Base-by-base conservation (phyloP, 140 eudicot genomes). In the Ambrosia hybrid region DNA sequence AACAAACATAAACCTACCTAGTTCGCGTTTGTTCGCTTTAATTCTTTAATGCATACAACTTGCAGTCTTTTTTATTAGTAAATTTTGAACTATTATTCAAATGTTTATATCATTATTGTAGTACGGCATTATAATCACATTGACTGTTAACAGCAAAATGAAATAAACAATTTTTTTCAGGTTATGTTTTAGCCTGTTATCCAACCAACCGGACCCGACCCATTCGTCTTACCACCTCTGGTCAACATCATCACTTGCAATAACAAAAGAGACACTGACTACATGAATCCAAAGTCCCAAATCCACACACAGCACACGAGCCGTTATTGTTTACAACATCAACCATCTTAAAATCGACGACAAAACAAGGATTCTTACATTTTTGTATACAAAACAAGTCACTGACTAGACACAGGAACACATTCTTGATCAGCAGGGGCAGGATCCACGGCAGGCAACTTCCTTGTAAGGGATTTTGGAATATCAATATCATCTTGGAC, bases 391-490 rank as follows among this genome's bases (percentile, higher is more conserved):
- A 75, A 78, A n/a, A 6, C 57, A 73, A 67, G 53, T 87, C 81
- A 87, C 72, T 85, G 86, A 79, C 81, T 80, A 65, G 90, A 56
- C 4, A 83, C 87, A 13, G 82, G 83, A 69, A 76, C 85, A 71
- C 39, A 70, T 71, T 88, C 97, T 12, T 83, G 90, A 66, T 78
- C 83, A 72, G 70, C 62, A 49, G 77, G 69, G 58, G 79, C 78
- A n/a, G 57, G 1, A 59, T 87, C 96, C 33, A 70, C 73, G 2
- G 76, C 39, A 0, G 86, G 73, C 34, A 89, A 61, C 81, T 86
- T 94, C 79, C 83, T 94, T 8, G 85, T 67, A 38, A 94, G 88
- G 9, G 96, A 77, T 88, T 83, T 90, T 56, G 99, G 99, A 37
- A 88, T 30, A 75, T 84, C 93, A 4, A 86, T 65, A 66, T 90